Evolutionary conservation across 202 grass and related monocot species (phyloP), one percentile per base, ranked within the genome.

Genomic region (Zoysia matrella): DNA sequence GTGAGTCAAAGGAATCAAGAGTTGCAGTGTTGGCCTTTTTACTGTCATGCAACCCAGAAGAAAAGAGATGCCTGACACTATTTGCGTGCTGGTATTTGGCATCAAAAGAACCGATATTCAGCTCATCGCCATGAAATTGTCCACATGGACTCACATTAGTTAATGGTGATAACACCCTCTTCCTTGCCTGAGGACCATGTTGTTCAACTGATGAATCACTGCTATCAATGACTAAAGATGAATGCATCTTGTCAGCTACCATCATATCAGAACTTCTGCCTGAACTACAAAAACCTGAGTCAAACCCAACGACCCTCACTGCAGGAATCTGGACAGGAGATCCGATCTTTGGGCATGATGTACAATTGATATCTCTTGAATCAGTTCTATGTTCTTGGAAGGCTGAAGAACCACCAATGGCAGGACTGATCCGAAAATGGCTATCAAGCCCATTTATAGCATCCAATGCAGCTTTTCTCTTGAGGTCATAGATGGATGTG

Each of bases 111-210:
- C 71, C 81, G 84, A 99, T 95, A 75, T 90, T 83, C 57, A 99
- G 82, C 9, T 52, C 60, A 87, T 99, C 89, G 55, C 89, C 85
- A 73, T 71, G 68, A 61, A 95, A 94, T 41, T 77, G 71, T 74
- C 77, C 89, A 81, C 76, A 73, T 75, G 82, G 82, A 74, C 90
- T 74, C 58, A 64, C 72, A 78, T 78, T 90, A 72, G 77, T 94
- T 71, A 94, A 88, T 87, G 91, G 96, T 22, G 96, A 99, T 50
- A 92, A 65, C 52, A 99, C 74, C 49, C 89, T 90, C 84, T 96
- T 99, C 86, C 85, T 91, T 74, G 88, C 89, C 16, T 91, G 88
- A 68, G 72, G 30, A 4, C 69, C 80, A 51, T 85, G 71, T 1
- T 84, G 82, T 87, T 81, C 84, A 77, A 62, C 53, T 6, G 65